Conservation (phyloP, 768 basidiomycete genomes). For the Rubroboletus satanas region DNA sequence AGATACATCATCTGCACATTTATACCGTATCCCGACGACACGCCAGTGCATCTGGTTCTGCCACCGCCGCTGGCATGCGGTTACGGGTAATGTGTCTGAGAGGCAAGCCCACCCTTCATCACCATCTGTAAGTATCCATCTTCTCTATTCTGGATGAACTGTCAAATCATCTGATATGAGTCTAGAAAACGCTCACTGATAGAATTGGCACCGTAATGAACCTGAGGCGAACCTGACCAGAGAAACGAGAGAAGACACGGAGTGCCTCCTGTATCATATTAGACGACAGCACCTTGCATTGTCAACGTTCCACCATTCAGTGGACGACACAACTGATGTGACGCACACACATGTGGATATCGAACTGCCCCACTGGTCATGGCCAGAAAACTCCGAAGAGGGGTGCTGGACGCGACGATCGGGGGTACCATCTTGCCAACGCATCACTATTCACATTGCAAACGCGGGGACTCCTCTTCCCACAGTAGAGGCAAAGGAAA, state of each 20-base stretch:
- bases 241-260: neutral
- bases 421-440: neutral
- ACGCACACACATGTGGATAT: neutral
- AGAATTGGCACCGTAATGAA: neutral
- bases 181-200: constrained; percentile 11
- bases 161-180: constrained; percentile 1
- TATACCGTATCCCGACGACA: constrained; percentile 11
- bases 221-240: neutral
- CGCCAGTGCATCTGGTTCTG: neutral
- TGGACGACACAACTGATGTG: neutral
- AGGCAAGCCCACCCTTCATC: neutral
- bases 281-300: neutral
- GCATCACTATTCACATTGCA: neutral
- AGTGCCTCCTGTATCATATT: neutral
- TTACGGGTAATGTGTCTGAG: neutral
- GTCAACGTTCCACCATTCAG: neutral
- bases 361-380: neutral
- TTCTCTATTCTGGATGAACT: neutral
- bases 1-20: constrained; percentile 6
- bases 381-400: constrained; percentile 2
- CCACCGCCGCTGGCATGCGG: constrained; percentile 5
- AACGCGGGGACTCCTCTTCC: neutral
- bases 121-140: constrained; percentile 12
- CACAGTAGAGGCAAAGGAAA: neutral
- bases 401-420: neutral